These are phyloP conservation scores for Corchorus olitorius DNA, from an alignment of 345 rosid genomes.

Conservation along the genomic window DNA sequence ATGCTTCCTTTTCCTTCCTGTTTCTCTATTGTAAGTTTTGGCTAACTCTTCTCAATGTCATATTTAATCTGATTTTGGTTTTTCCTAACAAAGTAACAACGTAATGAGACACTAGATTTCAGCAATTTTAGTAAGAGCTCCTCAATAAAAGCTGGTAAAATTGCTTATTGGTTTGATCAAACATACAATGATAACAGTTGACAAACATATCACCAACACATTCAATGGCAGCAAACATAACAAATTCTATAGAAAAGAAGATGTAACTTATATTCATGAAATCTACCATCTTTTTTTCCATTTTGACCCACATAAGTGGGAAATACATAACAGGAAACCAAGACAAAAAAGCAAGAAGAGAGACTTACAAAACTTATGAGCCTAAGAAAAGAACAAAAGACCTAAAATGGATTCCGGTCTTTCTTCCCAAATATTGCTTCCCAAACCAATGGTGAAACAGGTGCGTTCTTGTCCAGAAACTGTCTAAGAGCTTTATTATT, in stretches of 20 bases:
- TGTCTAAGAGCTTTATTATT: constrained; percentile 72
- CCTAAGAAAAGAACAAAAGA: neutral
- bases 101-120: neutral
- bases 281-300: neutral
- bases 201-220: neutral
- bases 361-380: constrained; percentile 7
- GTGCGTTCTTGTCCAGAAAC: constrained; percentile 73
- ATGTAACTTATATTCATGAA: neutral
- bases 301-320: neutral
- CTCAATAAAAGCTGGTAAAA: neutral
- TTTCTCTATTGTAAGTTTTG: neutral
- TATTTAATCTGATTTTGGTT: neutral
- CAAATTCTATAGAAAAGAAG: neutral
- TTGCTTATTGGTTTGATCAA: neutral
- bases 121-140: neutral
- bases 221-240: neutral
- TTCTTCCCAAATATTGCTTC: constrained; percentile 22
- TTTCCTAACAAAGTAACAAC: neutral
- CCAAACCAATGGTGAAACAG: constrained; percentile 50
- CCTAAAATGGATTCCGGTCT: constrained; percentile 2
- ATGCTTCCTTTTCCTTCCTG: neutral
- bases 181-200: neutral
- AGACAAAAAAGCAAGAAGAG: neutral
- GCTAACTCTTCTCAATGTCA: neutral
- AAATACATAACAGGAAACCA: neutral